These are phyloP conservation scores for Yamadazyma sp. DNA, from an alignment of 805 yeast genomes.

Conservation along the genomic window DNA sequence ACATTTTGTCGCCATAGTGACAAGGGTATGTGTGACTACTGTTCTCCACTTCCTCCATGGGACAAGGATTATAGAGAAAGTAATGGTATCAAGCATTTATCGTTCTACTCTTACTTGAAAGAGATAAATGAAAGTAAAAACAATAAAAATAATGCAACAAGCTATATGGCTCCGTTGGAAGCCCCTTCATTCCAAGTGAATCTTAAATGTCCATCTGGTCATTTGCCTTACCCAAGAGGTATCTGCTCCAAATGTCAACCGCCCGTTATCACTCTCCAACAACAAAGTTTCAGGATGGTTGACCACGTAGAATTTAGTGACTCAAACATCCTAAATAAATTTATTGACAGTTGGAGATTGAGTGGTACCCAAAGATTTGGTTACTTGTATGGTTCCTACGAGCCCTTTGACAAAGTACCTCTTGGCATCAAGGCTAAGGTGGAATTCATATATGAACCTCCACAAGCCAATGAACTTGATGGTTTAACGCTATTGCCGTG, in stretches of 20 bases:
- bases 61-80: slow-evolving; percentile 73
- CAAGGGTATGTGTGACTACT: slow-evolving; percentile 97
- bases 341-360: slow-evolving; percentile 89
- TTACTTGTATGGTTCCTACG: slow-evolving; percentile 78
- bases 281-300: slow-evolving; percentile 90
- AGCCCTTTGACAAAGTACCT: slow-evolving; percentile 78
- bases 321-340: slow-evolving; percentile 68
- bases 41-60: slow-evolving; percentile 95
- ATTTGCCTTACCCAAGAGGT: slow-evolving; percentile 91
- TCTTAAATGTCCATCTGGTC: slow-evolving; percentile 71
- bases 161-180: slow-evolving; percentile 75
- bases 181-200: slow-evolving; percentile 69
- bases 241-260: slow-evolving; percentile 98
- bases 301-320: slow-evolving; percentile 93
- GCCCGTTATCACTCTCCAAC: slow-evolving; percentile 87
- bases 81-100: slow-evolving; percentile 79
- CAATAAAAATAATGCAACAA: slow-evolving; percentile 55
- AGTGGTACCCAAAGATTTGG: slow-evolving; percentile 89
- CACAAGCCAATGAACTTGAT: slow-evolving; percentile 83
- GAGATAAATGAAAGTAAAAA: slow-evolving; percentile 67
- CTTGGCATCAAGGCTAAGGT: slow-evolving; percentile 92
- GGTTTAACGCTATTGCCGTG: slow-evolving; percentile 65
- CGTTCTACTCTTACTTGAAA: slow-evolving; percentile 80
- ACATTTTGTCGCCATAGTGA: slow-evolving; percentile 81
- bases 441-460: slow-evolving; percentile 91